These are phyloP conservation scores for Cucumis sativus DNA, from an alignment of 306 rosid species.

Conservation along the genomic window DNA sequence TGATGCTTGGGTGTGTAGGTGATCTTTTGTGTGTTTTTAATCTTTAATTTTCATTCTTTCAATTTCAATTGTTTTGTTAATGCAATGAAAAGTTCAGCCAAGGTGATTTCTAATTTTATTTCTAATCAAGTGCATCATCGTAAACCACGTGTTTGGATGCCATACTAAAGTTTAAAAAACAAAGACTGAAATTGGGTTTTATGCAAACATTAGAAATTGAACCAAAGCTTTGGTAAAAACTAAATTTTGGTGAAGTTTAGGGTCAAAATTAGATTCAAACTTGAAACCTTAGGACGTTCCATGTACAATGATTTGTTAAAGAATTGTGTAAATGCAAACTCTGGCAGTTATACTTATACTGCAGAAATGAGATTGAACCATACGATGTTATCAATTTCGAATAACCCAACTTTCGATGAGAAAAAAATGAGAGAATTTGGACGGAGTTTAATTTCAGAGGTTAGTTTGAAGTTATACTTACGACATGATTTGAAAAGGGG, in stretches of 20 bases:
- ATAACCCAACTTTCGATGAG: no score
- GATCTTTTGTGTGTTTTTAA: not conserved
- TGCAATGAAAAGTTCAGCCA: not conserved
- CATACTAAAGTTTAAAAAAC: not conserved
- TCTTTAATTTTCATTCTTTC: not conserved
- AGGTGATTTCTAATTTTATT: not conserved
- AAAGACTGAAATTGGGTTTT: not conserved
- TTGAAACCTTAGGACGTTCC: not conserved
- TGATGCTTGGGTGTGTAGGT: not conserved
- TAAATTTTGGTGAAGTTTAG: not conserved
- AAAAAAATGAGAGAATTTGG: no score
- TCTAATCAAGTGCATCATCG: not conserved
- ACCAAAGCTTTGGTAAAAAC: not conserved
- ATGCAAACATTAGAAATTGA: not conserved
- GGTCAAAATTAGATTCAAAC: not conserved
- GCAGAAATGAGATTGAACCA: not conserved
- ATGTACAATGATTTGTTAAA: not conserved
- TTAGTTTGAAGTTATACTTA: no score
- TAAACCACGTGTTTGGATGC: not conserved
- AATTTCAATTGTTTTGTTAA: not conserved
- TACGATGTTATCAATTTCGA: not conserved
- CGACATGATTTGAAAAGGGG: not conserved
- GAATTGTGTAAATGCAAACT: not conserved
- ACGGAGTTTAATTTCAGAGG: not conserved
- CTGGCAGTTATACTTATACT: not conserved